Base-by-base conservation (phyloP, 805 yeast species). In the Wickerhamiella qilinensis region DNA sequence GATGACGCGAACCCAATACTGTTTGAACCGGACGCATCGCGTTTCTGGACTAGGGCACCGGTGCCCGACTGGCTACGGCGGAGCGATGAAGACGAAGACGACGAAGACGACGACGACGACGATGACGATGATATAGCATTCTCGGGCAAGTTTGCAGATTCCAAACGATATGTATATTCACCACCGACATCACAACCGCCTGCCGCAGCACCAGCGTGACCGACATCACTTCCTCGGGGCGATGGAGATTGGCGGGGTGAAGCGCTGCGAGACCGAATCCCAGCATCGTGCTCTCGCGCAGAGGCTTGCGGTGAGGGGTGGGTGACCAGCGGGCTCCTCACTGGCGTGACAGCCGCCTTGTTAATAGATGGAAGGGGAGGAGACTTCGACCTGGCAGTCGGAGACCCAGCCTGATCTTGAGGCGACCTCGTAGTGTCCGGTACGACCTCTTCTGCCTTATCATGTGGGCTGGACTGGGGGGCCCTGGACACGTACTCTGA, bases 401-500 rank as follows among this genome's bases (percentile, higher is more conserved):
- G 31, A n/a, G 16, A 6, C 8, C 15, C 16, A n/a, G 12, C 31
- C 11, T 29, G 16, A 24, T 24, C 14, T 24, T 24, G 28, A 24
- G 9, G 28, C 28, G 28, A 24, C 28, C 28, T 24, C 28, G 28
- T 24, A 24, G 12, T 24, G 12, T 9, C 9, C 12, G 28, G 12
- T 9, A 14, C 14, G 12, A 24, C 9, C 12, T 24, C 28, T 9
- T 9, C 9, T 24, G 28, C 9, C 11, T 29, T 29, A n/a, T n/a
- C n/a, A n/a, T n/a, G n/a, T n/a, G n/a, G n/a, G n/a, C n/a, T n/a
- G n/a, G n/a, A n/a, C n/a, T n/a, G n/a, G n/a, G n/a, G n/a, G n/a
- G n/a, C n/a, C n/a, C n/a, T n/a, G n/a, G n/a, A n/a, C 53, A 80
- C 67, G 50, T 80, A 84, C 56, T 85, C 96, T 43, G 93, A 78